Conservation (phyloP, 2,329 filamentous ascomycete genomes). For the Xylariales sp. region DNA sequence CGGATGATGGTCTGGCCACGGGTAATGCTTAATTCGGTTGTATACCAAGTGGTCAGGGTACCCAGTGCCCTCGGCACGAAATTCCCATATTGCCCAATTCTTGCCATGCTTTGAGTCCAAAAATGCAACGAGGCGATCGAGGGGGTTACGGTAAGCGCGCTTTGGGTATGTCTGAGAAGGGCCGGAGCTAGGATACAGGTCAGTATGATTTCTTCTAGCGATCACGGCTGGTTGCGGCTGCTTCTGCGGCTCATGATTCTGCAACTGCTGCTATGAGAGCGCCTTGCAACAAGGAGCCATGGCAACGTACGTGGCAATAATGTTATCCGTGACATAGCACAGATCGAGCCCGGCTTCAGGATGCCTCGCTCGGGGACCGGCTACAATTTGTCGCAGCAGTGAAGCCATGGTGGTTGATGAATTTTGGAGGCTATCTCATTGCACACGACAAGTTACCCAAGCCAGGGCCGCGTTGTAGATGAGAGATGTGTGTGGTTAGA, state of each 20-base stretch:
- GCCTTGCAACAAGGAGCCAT: too few relatives aligned
- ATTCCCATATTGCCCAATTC: constrained; percentile 97
- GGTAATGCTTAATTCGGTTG: constrained; percentile 80
- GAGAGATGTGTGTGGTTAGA: too few relatives aligned
- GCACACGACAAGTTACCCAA: too few relatives aligned
- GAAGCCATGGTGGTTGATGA: constrained; percentile 68
- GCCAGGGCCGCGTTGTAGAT: too few relatives aligned
- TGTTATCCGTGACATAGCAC: constrained; percentile 89
- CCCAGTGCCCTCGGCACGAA: constrained; percentile 91
- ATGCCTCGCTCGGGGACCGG: constrained; percentile 78
- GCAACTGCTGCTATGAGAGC: too few relatives aligned
- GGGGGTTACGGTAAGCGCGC: constrained; percentile 88
- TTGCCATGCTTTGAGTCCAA: constrained; percentile 79
- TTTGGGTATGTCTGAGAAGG: constrained; percentile 87
- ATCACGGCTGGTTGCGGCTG: not conserved
- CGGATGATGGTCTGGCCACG: constrained; percentile 96
- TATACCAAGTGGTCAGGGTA: constrained; percentile 92
- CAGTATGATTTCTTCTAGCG: not conserved
- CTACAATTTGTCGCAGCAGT: constrained; percentile 85
- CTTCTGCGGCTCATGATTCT: not conserved
- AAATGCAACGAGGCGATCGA: constrained; percentile 81
- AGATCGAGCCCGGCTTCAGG: constrained; percentile 86
- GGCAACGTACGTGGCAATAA: constrained; percentile 52
- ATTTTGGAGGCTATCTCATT: too few relatives aligned
- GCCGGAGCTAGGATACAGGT: constrained; percentile 72